phyloP scores from a whole-genome alignment of 495 filamentous ascomycete genomes.

The Polyplosphaeria fusca region DNA sequence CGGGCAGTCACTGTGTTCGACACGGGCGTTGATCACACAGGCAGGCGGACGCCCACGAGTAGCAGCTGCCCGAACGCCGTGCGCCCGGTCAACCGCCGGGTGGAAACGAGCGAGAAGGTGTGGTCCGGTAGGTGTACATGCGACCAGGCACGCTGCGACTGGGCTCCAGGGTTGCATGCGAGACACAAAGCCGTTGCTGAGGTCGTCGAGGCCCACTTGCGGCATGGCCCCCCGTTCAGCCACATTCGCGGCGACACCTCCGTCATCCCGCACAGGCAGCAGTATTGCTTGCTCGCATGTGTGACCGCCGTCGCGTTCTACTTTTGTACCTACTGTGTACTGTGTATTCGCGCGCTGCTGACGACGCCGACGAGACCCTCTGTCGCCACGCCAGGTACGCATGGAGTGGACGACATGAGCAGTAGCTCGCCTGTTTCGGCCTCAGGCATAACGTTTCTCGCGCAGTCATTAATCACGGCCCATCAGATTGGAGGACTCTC shows the following conservation, averaged over 20 bases:
- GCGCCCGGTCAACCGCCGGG: neutral
- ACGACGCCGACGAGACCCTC: neutral
- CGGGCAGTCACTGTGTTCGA: neutral
- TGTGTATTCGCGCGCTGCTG: neutral
- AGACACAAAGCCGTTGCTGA: neutral
- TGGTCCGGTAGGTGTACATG: too few relatives aligned
- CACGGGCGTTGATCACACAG: neutral
- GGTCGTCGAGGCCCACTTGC: neutral
- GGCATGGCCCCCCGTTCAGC: neutral
- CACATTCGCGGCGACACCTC: neutral
- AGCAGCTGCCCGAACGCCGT: conserved; percentile 3
- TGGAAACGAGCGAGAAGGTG: neutral
- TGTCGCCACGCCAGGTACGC: neutral
- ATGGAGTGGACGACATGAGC: neutral
- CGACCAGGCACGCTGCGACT: neutral
- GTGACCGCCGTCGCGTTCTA: neutral
- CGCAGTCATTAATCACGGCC: too few relatives aligned
- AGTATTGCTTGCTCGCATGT: conserved; percentile 8
- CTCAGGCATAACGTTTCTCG: neutral
- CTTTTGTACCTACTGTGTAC: too few relatives aligned
- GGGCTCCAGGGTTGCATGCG: neutral
- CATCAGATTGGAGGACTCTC: too few relatives aligned
- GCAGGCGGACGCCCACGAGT: neutral
- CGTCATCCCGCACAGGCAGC: conserved; percentile 12
- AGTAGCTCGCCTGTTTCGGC: neutral